These are phyloP conservation scores for Trichocladium uniseriatum DNA, from an alignment of 495 filamentous ascomycete species.

Conservation along the genomic window DNA sequence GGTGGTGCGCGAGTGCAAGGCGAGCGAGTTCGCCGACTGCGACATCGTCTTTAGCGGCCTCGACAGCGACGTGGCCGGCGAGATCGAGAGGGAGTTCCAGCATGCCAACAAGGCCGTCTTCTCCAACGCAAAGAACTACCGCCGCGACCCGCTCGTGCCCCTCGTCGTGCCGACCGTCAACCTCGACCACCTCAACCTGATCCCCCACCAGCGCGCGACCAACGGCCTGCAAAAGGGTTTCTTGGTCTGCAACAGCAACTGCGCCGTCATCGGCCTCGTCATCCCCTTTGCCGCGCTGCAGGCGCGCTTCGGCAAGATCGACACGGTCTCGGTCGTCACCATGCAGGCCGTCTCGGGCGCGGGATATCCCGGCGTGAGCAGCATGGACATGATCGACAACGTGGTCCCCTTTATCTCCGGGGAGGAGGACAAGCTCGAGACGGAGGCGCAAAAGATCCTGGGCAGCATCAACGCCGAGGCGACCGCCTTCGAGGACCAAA, in stretches of 20 bases:
- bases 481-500: slow-evolving; percentile 57
- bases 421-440: slow-evolving; percentile 82
- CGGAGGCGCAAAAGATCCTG: slow-evolving; percentile 78
- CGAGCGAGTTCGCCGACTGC: slow-evolving; percentile 67
- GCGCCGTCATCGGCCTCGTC: slow-evolving; percentile 79
- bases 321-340: slow-evolving; percentile 72
- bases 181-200: slow-evolving; percentile 64
- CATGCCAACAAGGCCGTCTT: slow-evolving; percentile 71
- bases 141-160: slow-evolving; percentile 71
- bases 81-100: slow-evolving; percentile 74
- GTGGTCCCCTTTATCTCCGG: slow-evolving; percentile 80
- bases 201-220: slow-evolving; percentile 62
- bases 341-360: slow-evolving; percentile 80
- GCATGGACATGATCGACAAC: slow-evolving; percentile 66
- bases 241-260: slow-evolving; percentile 84
- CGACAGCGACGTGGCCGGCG: slow-evolving; percentile 73
- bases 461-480: slow-evolving; percentile 55
- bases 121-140: slow-evolving; percentile 86
- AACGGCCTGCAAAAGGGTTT: slow-evolving; percentile 66
- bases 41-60: slow-evolving; percentile 86
- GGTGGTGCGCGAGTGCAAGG: slow-evolving; percentile 64
- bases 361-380: slow-evolving; percentile 80
- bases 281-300: slow-evolving; percentile 81
- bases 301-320: slow-evolving; percentile 63
- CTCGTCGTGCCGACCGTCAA: slow-evolving; percentile 82